Percentiles rank a stretch among this genome's conserved stretches.
Evolutionary conservation across 139 green algal genomes (phyloP).

Genomic region (Chlorella ohadii): DNA sequence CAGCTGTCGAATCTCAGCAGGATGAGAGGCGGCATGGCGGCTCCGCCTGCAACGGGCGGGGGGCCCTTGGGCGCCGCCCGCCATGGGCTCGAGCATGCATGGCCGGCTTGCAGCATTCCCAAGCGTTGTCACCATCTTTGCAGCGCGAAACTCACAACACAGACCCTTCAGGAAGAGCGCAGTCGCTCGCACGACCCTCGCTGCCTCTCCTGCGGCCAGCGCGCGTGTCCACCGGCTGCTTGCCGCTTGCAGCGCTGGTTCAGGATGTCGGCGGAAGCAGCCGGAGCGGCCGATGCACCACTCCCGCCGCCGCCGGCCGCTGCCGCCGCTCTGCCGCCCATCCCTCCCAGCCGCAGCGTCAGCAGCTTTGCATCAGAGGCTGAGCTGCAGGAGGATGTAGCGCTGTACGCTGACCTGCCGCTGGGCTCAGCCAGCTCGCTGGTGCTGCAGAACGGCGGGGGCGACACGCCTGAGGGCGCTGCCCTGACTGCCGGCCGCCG

Average conservation of each 20-base stretch:
- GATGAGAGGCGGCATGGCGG: no score
- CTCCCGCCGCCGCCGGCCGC: not conserved
- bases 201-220: no score
- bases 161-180: no score
- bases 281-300: not conserved
- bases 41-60: no score
- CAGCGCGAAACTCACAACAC: not conserved
- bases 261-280: not conserved
- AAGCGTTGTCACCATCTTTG: no score
- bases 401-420: not conserved
- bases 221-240: no score
- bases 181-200: no score
- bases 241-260: no score
- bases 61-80: no score
- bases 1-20: no score
- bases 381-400: not conserved
- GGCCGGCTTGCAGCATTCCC: no score
- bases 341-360: not conserved
- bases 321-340: not conserved
- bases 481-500: not conserved
- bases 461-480: not conserved
- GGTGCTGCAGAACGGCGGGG: not conserved
- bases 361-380: not conserved
- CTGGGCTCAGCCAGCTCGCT: not conserved
- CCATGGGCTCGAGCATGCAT: no score